phyloP scores from a whole-genome alignment of 2,329 filamentous ascomycete species.

The Dactylellina parvicollis region DNA sequence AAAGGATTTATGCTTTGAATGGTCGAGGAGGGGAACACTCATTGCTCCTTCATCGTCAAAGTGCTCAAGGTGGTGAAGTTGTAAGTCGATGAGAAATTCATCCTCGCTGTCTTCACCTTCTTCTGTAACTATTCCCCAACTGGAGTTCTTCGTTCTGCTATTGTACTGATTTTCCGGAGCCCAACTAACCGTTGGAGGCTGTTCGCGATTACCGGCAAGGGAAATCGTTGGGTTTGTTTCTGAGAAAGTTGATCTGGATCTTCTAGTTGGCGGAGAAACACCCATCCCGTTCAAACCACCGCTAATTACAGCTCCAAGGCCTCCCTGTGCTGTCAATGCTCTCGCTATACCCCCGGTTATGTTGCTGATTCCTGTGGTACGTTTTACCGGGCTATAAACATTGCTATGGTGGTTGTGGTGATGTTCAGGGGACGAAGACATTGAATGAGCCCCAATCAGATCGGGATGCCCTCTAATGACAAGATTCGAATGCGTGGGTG shows the following conservation, averaged over 20 bases:
- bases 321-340: conserved; percentile 42
- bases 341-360: conserved; percentile 46
- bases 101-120: conserved; percentile 46
- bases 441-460: conserved; percentile 46
- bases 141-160: conserved; percentile 25
- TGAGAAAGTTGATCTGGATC: conserved; percentile 1
- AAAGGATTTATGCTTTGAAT: conserved; percentile 65
- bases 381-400: conserved; percentile 20
- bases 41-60: conserved; percentile 77
- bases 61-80: conserved; percentile 71
- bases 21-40: conserved; percentile 69
- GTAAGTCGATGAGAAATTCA: conserved; percentile 62
- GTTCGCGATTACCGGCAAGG: conserved; percentile 8
- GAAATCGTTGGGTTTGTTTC: conserved; percentile 13
- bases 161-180: conserved; percentile 51
- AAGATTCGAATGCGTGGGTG: conserved; percentile 50
- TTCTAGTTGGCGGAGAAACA: conserved; percentile 35
- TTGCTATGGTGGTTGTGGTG: conserved; percentile 54
- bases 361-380: conserved; percentile 44
- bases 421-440: conserved; percentile 57
- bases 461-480: conserved; percentile 43
- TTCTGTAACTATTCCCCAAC: conserved; percentile 38
- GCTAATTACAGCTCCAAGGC: conserved; percentile 39
- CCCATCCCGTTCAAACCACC: conserved; percentile 38
- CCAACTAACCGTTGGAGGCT: conserved; percentile 39